phyloP scores from a whole-genome alignment of 371 early-diverging fungal genomes.

The Rhizopus sp. region DNA sequence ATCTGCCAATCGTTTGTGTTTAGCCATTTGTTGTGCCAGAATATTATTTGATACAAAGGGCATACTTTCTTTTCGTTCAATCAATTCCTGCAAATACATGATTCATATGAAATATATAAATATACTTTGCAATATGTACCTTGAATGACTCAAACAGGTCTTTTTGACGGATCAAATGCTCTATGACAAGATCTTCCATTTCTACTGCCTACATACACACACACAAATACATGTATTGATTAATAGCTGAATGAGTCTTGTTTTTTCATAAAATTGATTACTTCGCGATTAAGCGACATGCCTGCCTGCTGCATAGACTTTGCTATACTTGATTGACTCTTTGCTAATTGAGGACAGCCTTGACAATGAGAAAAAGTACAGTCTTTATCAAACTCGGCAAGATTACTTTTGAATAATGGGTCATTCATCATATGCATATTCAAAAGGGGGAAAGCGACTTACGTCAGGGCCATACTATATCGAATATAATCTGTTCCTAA shows the following conservation, averaged over 20 bases:
- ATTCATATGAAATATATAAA: not conserved
- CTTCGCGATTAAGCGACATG: constrained; percentile 13
- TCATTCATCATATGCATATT: not conserved
- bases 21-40: constrained; percentile 20
- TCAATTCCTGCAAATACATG: constrained; percentile 15
- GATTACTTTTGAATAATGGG: not conserved
- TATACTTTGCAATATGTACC: constrained; percentile 26
- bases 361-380: constrained; percentile 55
- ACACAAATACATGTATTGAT: not conserved
- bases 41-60: constrained; percentile 31
- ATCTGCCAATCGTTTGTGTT: constrained; percentile 27
- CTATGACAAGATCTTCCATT: constrained; percentile 52
- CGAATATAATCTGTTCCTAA: constrained; percentile 52
- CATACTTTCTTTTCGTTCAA: constrained; percentile 31
- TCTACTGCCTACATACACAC: constrained; percentile 11
- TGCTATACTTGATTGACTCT: constrained; percentile 48
- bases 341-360: constrained; percentile 50
- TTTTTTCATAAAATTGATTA: no score
- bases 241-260: not conserved
- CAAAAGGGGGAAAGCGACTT: constrained; percentile 14
- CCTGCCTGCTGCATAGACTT: constrained; percentile 52
- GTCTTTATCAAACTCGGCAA: constrained; percentile 46
- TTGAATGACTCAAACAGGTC: constrained; percentile 65
- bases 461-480: constrained; percentile 55
- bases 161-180: constrained; percentile 65